Evolutionary conservation across 352 stramenopile genomes (phyloP).

Genomic region (Pythium brassicae): DNA sequence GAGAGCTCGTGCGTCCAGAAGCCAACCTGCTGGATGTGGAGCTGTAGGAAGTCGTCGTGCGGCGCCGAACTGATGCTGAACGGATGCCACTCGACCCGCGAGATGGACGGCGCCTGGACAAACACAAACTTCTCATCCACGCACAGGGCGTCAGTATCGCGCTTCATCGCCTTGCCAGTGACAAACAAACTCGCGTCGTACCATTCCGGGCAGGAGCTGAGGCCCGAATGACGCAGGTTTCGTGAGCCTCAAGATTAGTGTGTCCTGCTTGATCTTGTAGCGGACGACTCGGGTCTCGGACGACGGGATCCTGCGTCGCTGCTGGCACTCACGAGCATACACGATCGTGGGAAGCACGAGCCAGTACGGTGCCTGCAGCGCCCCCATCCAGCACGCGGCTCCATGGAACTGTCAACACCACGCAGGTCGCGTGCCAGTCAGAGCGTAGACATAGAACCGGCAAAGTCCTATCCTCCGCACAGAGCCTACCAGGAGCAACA

Average conservation of each 20-base stretch:
- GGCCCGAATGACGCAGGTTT: constrained; percentile 23
- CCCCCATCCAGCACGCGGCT: constrained; percentile 24
- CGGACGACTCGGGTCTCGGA: constrained; percentile 19
- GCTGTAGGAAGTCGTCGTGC: constrained; percentile 28
- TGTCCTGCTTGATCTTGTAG: constrained; percentile 9
- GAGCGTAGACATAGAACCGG: neutral
- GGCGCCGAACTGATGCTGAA: constrained; percentile 66
- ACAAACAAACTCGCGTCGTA: constrained; percentile 2
- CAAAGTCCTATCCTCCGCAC: too few relatives aligned
- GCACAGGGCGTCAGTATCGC: neutral
- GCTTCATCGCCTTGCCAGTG: neutral
- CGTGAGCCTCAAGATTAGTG: constrained; percentile 25
- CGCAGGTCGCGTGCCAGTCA: neutral
- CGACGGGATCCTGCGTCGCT: constrained; percentile 16
- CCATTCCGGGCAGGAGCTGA: constrained; percentile 30
- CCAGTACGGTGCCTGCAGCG: constrained; percentile 30
- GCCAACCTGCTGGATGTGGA: constrained; percentile 38
- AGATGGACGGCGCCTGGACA: constrained; percentile 52
- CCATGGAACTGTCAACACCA: constrained; percentile 33
- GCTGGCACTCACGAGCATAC: constrained; percentile 25
- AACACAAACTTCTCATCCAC: constrained; percentile 45
- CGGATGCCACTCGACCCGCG: constrained; percentile 67
- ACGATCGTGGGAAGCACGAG: constrained; percentile 20
- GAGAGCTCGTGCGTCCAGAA: constrained; percentile 38
- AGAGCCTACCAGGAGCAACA: constrained; percentile 22